Evolutionary conservation across 139 green algal genomes (phyloP).

Genomic region (Coelastrella sp.): DNA sequence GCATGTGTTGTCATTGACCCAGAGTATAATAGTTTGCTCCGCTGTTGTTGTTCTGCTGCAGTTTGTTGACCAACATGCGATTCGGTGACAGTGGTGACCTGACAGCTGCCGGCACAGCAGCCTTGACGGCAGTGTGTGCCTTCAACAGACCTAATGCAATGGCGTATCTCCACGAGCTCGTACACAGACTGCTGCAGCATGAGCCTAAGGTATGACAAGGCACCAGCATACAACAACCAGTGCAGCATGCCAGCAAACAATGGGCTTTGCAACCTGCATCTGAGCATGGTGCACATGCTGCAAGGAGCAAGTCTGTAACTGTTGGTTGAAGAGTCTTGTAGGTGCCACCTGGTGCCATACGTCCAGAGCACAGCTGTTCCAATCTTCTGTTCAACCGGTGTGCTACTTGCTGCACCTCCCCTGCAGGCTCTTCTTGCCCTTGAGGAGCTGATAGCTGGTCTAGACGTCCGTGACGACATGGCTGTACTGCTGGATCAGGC

Average conservation of each 20-base stretch:
- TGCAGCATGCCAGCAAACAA: neutral
- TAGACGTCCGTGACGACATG: constrained; percentile 40
- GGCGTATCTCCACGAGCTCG: constrained; percentile 24
- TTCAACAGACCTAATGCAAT: constrained; percentile 17
- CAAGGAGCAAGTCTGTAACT: too few relatives aligned
- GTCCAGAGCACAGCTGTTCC: too few relatives aligned
- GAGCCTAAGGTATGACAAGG: constrained; percentile 19
- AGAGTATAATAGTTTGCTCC: neutral
- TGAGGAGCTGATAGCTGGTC: constrained; percentile 12
- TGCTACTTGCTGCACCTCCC: neutral
- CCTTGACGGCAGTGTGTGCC: constrained; percentile 7
- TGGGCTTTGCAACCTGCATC: neutral
- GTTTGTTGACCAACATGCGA: constrained; percentile 24
- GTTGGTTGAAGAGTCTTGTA: too few relatives aligned
- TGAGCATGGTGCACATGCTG: too few relatives aligned
- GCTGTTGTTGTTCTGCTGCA: neutral
- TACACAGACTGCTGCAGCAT: constrained; percentile 35
- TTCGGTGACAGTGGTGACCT: constrained; percentile 1
- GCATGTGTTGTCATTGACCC: too few relatives aligned
- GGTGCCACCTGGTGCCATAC: too few relatives aligned
- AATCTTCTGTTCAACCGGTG: neutral
- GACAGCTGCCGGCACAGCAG: neutral
- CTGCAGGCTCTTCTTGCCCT: constrained; percentile 31
- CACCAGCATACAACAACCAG: neutral
- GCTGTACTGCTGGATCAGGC: constrained; percentile 48